Conservation (phyloP, 1,139 yeast genomes). For the Kodamaea ohmeri region DNA sequence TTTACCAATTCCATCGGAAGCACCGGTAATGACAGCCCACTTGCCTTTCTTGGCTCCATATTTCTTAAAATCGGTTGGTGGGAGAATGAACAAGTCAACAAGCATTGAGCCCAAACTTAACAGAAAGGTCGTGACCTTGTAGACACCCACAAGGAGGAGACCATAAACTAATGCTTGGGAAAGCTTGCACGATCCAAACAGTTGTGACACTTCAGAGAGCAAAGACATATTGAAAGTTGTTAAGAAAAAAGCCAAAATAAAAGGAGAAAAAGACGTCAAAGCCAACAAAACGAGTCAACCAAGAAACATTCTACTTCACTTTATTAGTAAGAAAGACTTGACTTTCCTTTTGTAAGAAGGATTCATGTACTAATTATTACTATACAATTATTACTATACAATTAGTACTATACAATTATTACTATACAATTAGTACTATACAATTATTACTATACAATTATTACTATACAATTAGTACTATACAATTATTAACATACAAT, state of each 20-base stretch:
- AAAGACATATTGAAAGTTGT: conserved; percentile 6
- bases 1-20: conserved; percentile 96
- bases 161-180: conserved; percentile 28
- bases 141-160: conserved; percentile 50
- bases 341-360: too few relatives aligned
- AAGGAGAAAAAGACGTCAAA: neutral
- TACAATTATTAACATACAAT: too few relatives aligned
- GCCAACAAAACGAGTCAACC: neutral
- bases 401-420: too few relatives aligned
- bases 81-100: conserved; percentile 60
- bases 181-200: conserved; percentile 19
- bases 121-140: conserved; percentile 40
- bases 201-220: conserved; percentile 15
- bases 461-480: too few relatives aligned
- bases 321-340: too few relatives aligned
- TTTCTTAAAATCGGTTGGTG: conserved; percentile 58
- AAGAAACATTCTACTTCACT: too few relatives aligned
- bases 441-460: too few relatives aligned
- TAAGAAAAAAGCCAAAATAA: neutral
- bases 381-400: too few relatives aligned
- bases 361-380: too few relatives aligned
- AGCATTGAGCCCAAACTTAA: conserved; percentile 44
- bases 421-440: too few relatives aligned
- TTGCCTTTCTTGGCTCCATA: conserved; percentile 65
- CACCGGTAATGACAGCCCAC: conserved; percentile 96